Evolutionary conservation across 139 green algal species (phyloP).

Genomic region (Raphidocelis subcapitata): DNA sequence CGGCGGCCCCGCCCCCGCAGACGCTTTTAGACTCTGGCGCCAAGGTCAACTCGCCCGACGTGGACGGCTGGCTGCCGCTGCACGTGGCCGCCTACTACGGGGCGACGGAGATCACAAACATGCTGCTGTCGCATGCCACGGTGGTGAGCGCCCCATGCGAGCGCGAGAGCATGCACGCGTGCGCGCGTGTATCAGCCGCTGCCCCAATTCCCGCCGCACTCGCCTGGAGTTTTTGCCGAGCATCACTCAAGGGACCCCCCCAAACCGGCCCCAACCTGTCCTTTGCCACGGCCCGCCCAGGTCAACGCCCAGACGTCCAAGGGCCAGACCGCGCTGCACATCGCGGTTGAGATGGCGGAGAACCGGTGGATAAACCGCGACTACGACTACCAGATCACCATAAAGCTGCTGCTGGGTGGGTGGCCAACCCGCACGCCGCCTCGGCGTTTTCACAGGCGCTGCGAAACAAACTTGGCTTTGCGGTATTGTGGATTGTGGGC

Average conservation of each 20-base stretch:
- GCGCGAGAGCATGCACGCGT: no score
- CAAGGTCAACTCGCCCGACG: constrained; percentile 17
- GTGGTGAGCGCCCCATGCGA: constrained; percentile 7
- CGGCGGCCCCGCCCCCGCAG: no score
- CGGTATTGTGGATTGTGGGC: no score
- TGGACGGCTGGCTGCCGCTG: constrained; percentile 26
- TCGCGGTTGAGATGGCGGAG: constrained; percentile 35
- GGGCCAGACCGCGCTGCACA: constrained; percentile 27
- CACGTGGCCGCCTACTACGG: constrained; percentile 34
- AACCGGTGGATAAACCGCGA: constrained; percentile 22
- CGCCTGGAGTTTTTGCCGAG: no score
- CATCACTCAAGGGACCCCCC: no score
- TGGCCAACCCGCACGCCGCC: neutral
- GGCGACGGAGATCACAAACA: constrained; percentile 6
- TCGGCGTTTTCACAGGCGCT: no score
- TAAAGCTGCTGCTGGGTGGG: constrained; percentile 25
- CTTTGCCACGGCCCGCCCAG: neutral
- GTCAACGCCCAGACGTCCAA: constrained; percentile 19
- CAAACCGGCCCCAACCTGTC: no score
- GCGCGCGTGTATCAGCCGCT: no score
- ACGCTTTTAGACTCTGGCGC: neutral
- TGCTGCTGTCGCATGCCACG: constrained; percentile 10
- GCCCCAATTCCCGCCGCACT: no score
- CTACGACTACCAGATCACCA: constrained; percentile 25
- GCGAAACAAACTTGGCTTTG: no score